Percentiles rank a stretch among this genome's conserved stretches.
Evolutionary conservation across 495 filamentous ascomycete genomes (phyloP).

Genomic region (Xylaria cubensis): DNA sequence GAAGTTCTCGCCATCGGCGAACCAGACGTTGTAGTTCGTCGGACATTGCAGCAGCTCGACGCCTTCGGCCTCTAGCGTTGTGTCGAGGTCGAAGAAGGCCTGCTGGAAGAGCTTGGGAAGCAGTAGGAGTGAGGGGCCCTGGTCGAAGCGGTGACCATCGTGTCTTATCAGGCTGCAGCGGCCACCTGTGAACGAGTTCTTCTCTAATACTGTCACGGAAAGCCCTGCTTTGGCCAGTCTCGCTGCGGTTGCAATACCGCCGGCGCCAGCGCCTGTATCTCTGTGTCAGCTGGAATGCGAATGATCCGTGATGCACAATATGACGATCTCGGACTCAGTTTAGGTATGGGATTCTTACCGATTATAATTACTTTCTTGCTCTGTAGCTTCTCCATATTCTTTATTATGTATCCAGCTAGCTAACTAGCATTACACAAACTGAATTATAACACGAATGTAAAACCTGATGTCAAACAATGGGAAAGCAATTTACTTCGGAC

Average conservation of each 20-base stretch:
- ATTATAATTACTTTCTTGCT: conserved; percentile 55
- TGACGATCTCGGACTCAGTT: neutral
- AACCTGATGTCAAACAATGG: neutral
- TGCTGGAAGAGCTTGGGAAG: conserved; percentile 70
- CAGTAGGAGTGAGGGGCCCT: conserved; percentile 72
- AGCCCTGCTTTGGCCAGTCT: conserved; percentile 71
- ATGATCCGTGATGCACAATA: neutral
- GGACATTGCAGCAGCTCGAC: conserved; percentile 70
- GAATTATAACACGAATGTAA: neutral
- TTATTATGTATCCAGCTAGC: neutral
- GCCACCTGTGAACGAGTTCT: conserved; percentile 71
- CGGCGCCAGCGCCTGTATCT: conserved; percentile 66
- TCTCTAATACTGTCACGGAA: conserved; percentile 70
- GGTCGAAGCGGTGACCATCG: conserved; percentile 70
- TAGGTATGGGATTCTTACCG: conserved; percentile 40
- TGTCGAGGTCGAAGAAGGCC: conserved; percentile 68
- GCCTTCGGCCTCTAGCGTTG: conserved; percentile 63
- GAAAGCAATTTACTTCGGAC: neutral
- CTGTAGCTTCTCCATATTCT: conserved; percentile 18
- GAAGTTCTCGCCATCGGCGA: conserved; percentile 65
- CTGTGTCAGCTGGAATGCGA: conserved; percentile 13
- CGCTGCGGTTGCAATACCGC: conserved; percentile 70
- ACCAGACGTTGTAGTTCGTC: conserved; percentile 74
- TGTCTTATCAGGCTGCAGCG: conserved; percentile 65
- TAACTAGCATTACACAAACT: neutral